Evolutionary conservation across 2,329 filamentous ascomycete species (phyloP).

Genomic region (Tolypocladium tundrense): DNA sequence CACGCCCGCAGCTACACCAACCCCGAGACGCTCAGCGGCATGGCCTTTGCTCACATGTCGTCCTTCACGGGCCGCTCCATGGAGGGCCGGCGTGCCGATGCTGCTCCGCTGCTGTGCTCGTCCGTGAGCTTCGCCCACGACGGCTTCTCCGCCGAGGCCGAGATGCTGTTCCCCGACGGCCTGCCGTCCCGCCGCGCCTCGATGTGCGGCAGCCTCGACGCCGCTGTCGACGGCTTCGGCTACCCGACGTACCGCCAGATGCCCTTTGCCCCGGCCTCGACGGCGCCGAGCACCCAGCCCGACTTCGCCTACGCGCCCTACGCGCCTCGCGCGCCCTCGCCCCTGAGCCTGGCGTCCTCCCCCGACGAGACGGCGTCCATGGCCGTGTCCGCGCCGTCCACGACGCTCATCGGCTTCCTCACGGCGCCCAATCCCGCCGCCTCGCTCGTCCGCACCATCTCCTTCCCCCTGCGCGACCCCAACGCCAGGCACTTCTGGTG

Average conservation of each 20-base stretch:
- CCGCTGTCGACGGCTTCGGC: constrained; percentile 57
- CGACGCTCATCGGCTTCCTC: constrained; percentile 69
- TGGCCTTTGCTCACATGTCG: constrained; percentile 25
- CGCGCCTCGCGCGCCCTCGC: constrained; percentile 34
- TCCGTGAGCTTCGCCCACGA: constrained; percentile 47
- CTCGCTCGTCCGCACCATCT: constrained; percentile 69
- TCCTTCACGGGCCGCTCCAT: constrained; percentile 20
- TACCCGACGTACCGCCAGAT: constrained; percentile 79
- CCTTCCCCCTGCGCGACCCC: constrained; percentile 55
- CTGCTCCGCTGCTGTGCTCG: constrained; percentile 51
- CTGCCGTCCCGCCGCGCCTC: constrained; percentile 46
- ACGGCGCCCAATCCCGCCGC: constrained; percentile 72
- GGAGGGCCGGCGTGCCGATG: constrained; percentile 14
- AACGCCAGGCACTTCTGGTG: constrained; percentile 86
- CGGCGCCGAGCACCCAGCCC: constrained; percentile 8
- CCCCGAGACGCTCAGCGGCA: constrained; percentile 41
- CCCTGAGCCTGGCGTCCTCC: constrained; percentile 28
- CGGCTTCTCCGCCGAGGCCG: constrained; percentile 6
- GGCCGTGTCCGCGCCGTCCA: constrained; percentile 39
- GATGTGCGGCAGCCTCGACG: constrained; percentile 53
- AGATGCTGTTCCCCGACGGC: neutral
- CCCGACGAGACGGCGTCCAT: constrained; percentile 28
- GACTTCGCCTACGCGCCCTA: constrained; percentile 37
- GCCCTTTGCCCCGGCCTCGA: constrained; percentile 30
- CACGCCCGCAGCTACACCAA: constrained; percentile 52